These are phyloP conservation scores for Metahyphopichia silvanorum DNA, from an alignment of 805 yeast genomes.

Conservation along the genomic window DNA sequence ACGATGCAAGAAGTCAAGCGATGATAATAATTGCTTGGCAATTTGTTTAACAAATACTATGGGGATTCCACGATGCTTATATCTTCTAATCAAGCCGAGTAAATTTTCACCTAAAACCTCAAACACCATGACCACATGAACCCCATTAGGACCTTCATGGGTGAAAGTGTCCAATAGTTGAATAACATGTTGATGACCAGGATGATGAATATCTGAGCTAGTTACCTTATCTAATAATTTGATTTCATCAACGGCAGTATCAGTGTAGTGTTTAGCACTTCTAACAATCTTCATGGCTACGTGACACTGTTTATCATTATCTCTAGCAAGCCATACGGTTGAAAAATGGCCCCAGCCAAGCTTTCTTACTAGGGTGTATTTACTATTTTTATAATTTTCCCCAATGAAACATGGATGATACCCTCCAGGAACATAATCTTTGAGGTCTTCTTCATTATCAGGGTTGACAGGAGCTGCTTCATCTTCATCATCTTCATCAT, in stretches of 20 bases:
- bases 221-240: conserved; percentile 67
- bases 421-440: conserved; percentile 90
- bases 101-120: conserved; percentile 95
- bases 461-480: conserved; percentile 26
- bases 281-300: conserved; percentile 95
- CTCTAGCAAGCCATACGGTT: conserved; percentile 87
- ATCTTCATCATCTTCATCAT: conserved; percentile 23
- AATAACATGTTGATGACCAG: conserved; percentile 80
- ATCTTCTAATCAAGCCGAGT: conserved; percentile 77
- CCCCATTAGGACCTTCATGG: conserved; percentile 88
- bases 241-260: conserved; percentile 92
- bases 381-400: conserved; percentile 71
- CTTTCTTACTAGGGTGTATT: conserved; percentile 80
- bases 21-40: conserved; percentile 71
- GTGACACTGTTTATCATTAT: conserved; percentile 54
- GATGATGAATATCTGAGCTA: conserved; percentile 62
- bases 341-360: conserved; percentile 99
- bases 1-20: conserved; percentile 69
- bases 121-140: conserved; percentile 94
- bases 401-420: conserved; percentile 94
- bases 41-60: conserved; percentile 73
- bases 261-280: conserved; percentile 86
- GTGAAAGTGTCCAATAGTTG: conserved; percentile 78
- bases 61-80: conserved; percentile 78
- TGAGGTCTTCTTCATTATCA: conserved; percentile 76